Evolutionary conservation across 192 early-diverging fungal genomes (phyloP).

Genomic region (Linderina pennispora): DNA sequence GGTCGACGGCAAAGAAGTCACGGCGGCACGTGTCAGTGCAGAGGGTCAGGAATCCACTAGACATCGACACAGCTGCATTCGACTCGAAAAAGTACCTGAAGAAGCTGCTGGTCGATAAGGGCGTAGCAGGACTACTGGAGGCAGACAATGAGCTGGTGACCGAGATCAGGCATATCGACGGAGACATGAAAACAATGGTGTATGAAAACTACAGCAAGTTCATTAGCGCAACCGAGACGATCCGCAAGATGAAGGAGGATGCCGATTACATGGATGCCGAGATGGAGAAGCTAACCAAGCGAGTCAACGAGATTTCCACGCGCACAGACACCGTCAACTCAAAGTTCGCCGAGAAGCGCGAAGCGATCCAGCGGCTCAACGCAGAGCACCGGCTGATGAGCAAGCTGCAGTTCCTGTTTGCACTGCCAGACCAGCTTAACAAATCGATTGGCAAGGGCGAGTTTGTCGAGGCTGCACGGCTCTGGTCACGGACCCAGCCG

Average conservation of each 20-base stretch:
- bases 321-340: constrained; percentile 50
- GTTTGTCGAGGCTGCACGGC: constrained; percentile 70
- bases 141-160: constrained; percentile 45
- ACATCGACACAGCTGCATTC: constrained; percentile 67
- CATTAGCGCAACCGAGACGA: constrained; percentile 90
- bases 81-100: constrained; percentile 75
- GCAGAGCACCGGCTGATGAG: constrained; percentile 66
- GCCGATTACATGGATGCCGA: constrained; percentile 83
- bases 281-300: constrained; percentile 66
- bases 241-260: constrained; percentile 78
- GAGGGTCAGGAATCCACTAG: constrained; percentile 56
- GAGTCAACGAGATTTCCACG: constrained; percentile 58
- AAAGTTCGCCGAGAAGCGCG: constrained; percentile 58
- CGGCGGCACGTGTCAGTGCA: constrained; percentile 5
- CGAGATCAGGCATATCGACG: constrained; percentile 85
- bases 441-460: constrained; percentile 50
- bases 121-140: constrained; percentile 61
- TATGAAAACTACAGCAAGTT: constrained; percentile 99
- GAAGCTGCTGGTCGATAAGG: constrained; percentile 61
- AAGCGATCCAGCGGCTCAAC: constrained; percentile 66
- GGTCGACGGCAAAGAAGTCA: neutral
- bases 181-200: constrained; percentile 95
- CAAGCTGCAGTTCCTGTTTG: constrained; percentile 85
- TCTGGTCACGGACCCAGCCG: constrained; percentile 63
- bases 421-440: constrained; percentile 69